A percentile compares a stretch with the other conserved stretches of the same genome.
Evolutionary conservation across 2,329 filamentous ascomycete genomes (phyloP).

Genomic region (Pseudogymnoascus sp.): DNA sequence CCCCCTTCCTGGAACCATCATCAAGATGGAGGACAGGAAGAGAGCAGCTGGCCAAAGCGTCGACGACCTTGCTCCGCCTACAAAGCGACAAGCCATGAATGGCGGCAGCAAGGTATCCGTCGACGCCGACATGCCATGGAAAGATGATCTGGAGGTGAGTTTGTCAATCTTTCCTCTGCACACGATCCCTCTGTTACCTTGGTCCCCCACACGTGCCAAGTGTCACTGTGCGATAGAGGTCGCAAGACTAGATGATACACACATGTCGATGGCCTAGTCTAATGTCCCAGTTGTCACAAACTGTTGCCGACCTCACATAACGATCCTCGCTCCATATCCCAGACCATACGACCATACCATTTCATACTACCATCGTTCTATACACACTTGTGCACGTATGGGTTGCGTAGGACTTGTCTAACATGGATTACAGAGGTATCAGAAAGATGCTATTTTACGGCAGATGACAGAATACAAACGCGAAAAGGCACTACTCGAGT

Average conservation of each 20-base stretch:
- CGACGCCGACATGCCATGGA: slow-evolving; percentile 60
- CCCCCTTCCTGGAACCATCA: slow-evolving; percentile 70
- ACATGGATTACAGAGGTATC: slow-evolving; percentile 55
- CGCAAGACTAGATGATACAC: slow-evolving; percentile 8
- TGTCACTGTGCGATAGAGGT: slow-evolving; percentile 14
- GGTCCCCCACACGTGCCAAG: slow-evolving; percentile 12
- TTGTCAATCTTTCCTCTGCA: slow-evolving; percentile 24
- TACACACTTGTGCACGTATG: background rate
- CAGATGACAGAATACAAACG: slow-evolving; percentile 98
- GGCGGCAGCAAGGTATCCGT: slow-evolving; percentile 59
- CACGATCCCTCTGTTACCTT: slow-evolving; percentile 11
- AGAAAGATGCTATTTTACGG: slow-evolving; percentile 93
- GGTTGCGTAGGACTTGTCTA: background rate
- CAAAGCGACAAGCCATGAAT: slow-evolving; percentile 87
- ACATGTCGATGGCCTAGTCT: slow-evolving; percentile 7
- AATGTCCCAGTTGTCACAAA: slow-evolving; percentile 6
- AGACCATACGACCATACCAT: background rate
- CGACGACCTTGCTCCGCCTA: slow-evolving; percentile 79
- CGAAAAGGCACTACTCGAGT: slow-evolving; percentile 73
- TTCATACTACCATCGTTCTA: background rate
- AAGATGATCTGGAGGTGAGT: slow-evolving; percentile 67
- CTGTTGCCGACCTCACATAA: background rate
- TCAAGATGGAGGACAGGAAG: slow-evolving; percentile 99
- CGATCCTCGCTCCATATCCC: background rate
- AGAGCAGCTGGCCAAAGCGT: slow-evolving; percentile 72